Conservation (phyloP, 345 rosid species). For the Hypericum perforatum region DNA sequence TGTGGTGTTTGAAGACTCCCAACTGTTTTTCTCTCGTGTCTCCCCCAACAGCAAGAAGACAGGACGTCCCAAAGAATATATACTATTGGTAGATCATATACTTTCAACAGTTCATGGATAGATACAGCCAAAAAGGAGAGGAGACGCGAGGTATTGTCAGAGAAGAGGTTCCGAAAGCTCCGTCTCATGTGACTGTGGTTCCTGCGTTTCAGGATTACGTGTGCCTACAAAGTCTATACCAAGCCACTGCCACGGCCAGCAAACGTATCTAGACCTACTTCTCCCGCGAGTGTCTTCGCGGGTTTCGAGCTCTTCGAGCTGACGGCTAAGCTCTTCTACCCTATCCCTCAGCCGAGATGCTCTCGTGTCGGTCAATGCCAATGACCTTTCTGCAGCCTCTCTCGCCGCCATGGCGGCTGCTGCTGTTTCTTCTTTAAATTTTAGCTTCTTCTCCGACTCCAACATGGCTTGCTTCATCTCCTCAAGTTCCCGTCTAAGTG, state of each 20-base stretch:
- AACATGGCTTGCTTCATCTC: constrained; percentile 61
- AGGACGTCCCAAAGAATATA: too few relatives aligned
- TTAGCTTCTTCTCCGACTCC: constrained; percentile 85
- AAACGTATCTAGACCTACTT: constrained; percentile 56
- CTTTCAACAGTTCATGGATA: too few relatives aligned
- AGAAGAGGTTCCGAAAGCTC: constrained; percentile 94
- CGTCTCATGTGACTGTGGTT: constrained; percentile 70
- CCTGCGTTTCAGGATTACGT: constrained; percentile 35
- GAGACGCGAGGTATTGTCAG: constrained; percentile 16
- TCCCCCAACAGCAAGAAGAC: too few relatives aligned
- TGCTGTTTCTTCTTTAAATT: constrained; percentile 92
- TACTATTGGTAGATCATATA: too few relatives aligned
- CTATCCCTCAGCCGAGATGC: constrained; percentile 88
- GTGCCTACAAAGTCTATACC: constrained; percentile 82
- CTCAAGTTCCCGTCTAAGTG: constrained; percentile 73
- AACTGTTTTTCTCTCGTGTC: too few relatives aligned
- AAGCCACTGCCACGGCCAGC: constrained; percentile 99
- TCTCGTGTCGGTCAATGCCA: constrained; percentile 73
- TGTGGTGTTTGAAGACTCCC: too few relatives aligned
- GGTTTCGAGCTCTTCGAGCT: constrained; percentile 78
- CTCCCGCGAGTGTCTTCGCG: constrained; percentile 44
- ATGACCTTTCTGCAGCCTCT: constrained; percentile 95
- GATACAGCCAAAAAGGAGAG: neutral
- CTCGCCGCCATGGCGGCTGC: constrained; percentile 97
- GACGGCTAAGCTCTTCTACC: constrained; percentile 74